Percentiles rank a stretch among this genome's conserved stretches.
Evolutionary conservation across 2,329 filamentous ascomycete species (phyloP).

Genomic region (Rugonectria rugulosa): DNA sequence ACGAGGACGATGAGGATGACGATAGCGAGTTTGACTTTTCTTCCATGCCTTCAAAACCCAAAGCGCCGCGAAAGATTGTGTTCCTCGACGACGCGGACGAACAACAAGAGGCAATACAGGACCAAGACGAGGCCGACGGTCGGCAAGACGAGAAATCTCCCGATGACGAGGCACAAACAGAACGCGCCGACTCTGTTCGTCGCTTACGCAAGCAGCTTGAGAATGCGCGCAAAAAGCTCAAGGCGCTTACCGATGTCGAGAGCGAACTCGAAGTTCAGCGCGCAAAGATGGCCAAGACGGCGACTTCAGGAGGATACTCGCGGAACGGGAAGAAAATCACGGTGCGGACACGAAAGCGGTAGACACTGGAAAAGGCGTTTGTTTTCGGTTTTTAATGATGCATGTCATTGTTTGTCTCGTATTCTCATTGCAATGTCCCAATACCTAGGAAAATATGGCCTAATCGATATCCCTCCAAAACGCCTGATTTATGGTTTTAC

Average conservation of each 20-base stretch:
- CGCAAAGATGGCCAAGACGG: constrained; percentile 71
- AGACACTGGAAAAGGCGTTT: constrained; percentile 31
- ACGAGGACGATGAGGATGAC: constrained; percentile 38
- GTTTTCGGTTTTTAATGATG: constrained; percentile 23
- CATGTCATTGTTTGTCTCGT: constrained; percentile 26
- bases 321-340: constrained; percentile 69
- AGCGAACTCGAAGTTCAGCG: constrained; percentile 64
- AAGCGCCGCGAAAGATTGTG: constrained; percentile 57
- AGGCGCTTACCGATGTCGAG: constrained; percentile 63
- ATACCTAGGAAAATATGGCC: constrained; percentile 24
- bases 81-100: constrained; percentile 56
- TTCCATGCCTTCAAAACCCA: constrained; percentile 39
- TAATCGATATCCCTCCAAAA: constrained; percentile 37
- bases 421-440: constrained; percentile 25
- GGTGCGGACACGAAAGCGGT: constrained; percentile 69
- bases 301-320: constrained; percentile 65
- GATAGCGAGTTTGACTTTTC: constrained; percentile 43
- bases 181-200: constrained; percentile 52
- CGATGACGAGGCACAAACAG: constrained; percentile 44
- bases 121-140: constrained; percentile 42
- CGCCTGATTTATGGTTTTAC: constrained; percentile 37
- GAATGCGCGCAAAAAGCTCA: constrained; percentile 61
- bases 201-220: constrained; percentile 59
- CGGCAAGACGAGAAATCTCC: constrained; percentile 22
- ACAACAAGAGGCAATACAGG: constrained; percentile 41